A percentile compares a stretch with the other conserved stretches of the same genome.
Evolutionary conservation across 768 basidiomycete genomes (phyloP).

Genomic region (Tulasnella sp.): DNA sequence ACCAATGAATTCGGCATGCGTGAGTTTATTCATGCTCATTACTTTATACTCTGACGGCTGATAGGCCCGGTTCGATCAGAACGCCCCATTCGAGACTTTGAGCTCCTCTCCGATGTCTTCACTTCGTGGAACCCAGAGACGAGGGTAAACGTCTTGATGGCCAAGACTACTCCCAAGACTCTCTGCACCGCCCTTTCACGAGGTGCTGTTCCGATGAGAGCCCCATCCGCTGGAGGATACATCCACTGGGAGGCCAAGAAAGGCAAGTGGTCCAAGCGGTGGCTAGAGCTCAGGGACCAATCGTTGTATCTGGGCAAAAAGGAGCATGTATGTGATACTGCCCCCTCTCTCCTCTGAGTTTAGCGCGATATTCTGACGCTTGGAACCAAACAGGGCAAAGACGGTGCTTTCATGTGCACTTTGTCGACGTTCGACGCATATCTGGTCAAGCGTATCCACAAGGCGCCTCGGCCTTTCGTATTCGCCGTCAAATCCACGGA

Average conservation of each 20-base stretch:
- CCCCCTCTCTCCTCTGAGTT: slow-evolving; percentile 2
- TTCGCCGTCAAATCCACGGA: slow-evolving; percentile 87
- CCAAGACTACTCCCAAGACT: slow-evolving; percentile 58
- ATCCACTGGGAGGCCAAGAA: slow-evolving; percentile 85
- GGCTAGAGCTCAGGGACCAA: slow-evolving; percentile 78
- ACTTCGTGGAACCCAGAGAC: slow-evolving; percentile 84
- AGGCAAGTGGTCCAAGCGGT: slow-evolving; percentile 92
- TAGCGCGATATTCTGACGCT: background rate
- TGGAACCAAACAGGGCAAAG: slow-evolving; percentile 74
- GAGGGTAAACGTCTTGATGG: slow-evolving; percentile 64
- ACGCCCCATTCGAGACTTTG: slow-evolving; percentile 80
- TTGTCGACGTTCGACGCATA: slow-evolving; percentile 86
- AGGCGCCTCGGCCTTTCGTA: slow-evolving; percentile 72
- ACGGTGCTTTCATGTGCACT: slow-evolving; percentile 70
- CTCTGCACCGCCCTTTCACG: slow-evolving; percentile 33
- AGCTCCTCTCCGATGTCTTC: slow-evolving; percentile 66
- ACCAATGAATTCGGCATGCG: slow-evolving; percentile 91
- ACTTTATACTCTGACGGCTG: background rate
- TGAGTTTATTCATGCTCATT: slow-evolving; percentile 28
- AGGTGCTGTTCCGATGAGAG: slow-evolving; percentile 39
- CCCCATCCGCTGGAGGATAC: slow-evolving; percentile 42
- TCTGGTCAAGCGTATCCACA: slow-evolving; percentile 59
- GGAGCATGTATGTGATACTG: slow-evolving; percentile 50
- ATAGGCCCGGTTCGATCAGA: slow-evolving; percentile 38
- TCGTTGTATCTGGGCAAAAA: slow-evolving; percentile 80